Evolutionary conservation across 371 early-diverging fungal species (phyloP).

Genomic region (Dinochytrium kinnereticum): DNA sequence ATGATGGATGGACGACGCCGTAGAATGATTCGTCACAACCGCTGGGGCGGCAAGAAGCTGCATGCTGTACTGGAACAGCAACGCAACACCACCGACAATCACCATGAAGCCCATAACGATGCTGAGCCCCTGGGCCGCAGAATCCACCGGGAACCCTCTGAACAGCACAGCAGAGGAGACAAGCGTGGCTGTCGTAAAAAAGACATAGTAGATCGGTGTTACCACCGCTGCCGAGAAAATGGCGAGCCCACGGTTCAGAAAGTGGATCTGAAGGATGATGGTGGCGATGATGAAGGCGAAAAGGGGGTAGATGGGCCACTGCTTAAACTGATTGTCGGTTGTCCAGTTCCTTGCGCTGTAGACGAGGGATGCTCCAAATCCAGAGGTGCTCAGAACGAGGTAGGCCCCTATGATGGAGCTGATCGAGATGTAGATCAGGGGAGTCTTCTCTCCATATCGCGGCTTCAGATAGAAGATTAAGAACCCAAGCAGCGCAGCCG

Average conservation of each 20-base stretch:
- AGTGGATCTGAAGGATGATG: slow-evolving; percentile 51
- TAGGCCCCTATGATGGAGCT: slow-evolving; percentile 84
- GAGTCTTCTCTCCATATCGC: slow-evolving; percentile 53
- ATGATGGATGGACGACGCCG: not conserved
- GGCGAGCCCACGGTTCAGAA: slow-evolving; percentile 54
- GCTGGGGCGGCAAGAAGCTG: slow-evolving; percentile 28
- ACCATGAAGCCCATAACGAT: slow-evolving; percentile 53
- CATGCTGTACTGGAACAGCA: slow-evolving; percentile 47
- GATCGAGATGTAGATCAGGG: slow-evolving; percentile 87
- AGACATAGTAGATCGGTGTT: slow-evolving; percentile 63
- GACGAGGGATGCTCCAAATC: slow-evolving; percentile 55
- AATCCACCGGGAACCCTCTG: slow-evolving; percentile 49
- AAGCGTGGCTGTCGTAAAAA: slow-evolving; percentile 59
- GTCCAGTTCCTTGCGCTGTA: slow-evolving; percentile 42
- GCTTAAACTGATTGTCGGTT: slow-evolving; percentile 49
- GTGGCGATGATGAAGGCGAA: slow-evolving; percentile 46
- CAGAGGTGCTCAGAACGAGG: slow-evolving; percentile 43
- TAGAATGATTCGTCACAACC: not conserved
- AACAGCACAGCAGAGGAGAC: slow-evolving; percentile 54
- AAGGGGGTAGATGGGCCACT: slow-evolving; percentile 52
- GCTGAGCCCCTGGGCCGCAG: slow-evolving; percentile 32
- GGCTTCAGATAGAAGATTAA: slow-evolving; percentile 75
- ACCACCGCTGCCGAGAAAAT: slow-evolving; percentile 58
- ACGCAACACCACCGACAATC: slow-evolving; percentile 49
- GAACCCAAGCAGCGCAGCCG: slow-evolving; percentile 55